Evolutionary conservation across 2,329 filamentous ascomycete genomes (phyloP), one percentile per base, ranked within the genome.

Genomic region (Achaetomium macrosporum): DNA sequence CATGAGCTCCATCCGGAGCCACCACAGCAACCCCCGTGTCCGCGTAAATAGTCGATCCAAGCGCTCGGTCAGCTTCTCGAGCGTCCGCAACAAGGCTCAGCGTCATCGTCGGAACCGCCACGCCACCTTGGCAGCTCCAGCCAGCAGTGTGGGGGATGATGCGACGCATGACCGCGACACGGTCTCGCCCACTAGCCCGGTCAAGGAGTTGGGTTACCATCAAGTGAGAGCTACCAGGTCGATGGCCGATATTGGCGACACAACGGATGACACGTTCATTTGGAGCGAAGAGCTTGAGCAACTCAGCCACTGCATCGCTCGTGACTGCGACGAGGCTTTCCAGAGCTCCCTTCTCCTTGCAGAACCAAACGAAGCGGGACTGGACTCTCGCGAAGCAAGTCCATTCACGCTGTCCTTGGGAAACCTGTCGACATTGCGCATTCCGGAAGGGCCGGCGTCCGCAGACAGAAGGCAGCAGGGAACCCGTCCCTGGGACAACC

Each of bases 301-400:
- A 61, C 86, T 95, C 53, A 95, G 90, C 61, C 82, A 81, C 62
- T 90, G 90, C 62, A 84, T 96, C 56, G 89, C 90, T 46, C 89
- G 90, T 68, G 88, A 93, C 54, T 95, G 91, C 64, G 91, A 97
- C 64, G 88, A 93, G 63, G 91, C 91, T 1, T 96, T 97, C 73
- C 91, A 89, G 64, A 83, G 86, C 61, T 77, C 76, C 10, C 60
- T 81, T 11, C 69, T 78, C 13, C 65, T 68, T 16, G 55, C 61
- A 11, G 59, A 59, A 31, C 61, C 65, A 1, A 56, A 47, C 11
- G 57, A 59, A 20, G 44, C 42, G 12, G 25, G 49, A 10, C 53
- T 53, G 3, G 53, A 55, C n/a, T 58, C 53, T 42, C 65, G 68
- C 29, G 66, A 71, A 51, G 66, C 68, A 2, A 74, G 69, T 4